A percentile compares a stretch with the other conserved stretches of the same genome.
Conservation (phyloP, 257 asterid genomes). For the Agastache rugosa region DNA sequence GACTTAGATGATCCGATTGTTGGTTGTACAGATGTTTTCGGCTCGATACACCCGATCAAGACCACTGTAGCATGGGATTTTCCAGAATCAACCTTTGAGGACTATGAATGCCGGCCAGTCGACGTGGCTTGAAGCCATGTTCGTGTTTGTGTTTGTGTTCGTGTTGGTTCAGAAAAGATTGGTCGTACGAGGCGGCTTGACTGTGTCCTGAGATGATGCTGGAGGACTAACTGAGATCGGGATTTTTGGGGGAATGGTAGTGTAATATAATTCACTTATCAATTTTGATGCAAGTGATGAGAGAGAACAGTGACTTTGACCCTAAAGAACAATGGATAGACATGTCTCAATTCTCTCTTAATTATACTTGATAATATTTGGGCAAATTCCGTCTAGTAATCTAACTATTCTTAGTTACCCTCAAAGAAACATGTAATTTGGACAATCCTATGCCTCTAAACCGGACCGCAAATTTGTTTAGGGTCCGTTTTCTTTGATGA, state of each 20-base stretch:
- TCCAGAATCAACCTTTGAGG: background rate
- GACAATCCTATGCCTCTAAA: no score
- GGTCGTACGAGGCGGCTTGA: background rate
- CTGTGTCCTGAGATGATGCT: background rate
- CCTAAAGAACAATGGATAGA: background rate
- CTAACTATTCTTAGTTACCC: no score
- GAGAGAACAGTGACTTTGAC: constrained; percentile 5
- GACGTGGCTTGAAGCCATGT: background rate
- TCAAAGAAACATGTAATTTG: no score
- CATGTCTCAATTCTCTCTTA: background rate
- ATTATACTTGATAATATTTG: no score
- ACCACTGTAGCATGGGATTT: constrained; percentile 19
- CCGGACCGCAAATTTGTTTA: no score
- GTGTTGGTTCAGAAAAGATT: constrained; percentile 11
- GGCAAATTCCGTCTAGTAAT: no score
- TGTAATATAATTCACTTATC: constrained; percentile 16
- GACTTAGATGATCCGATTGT: constrained; percentile 26
- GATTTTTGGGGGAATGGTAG: background rate
- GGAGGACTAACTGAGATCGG: constrained; percentile 24
- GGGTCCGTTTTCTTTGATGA: no score
- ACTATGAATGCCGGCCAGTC: background rate
- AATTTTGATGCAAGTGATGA: constrained; percentile 39
- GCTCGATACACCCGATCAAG: background rate
- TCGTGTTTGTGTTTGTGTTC: constrained; percentile 15
- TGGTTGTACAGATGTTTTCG: constrained; percentile 28